phyloP scores from a whole-genome alignment of 2,329 filamentous ascomycete species.

The Seiridium cupressi region DNA sequence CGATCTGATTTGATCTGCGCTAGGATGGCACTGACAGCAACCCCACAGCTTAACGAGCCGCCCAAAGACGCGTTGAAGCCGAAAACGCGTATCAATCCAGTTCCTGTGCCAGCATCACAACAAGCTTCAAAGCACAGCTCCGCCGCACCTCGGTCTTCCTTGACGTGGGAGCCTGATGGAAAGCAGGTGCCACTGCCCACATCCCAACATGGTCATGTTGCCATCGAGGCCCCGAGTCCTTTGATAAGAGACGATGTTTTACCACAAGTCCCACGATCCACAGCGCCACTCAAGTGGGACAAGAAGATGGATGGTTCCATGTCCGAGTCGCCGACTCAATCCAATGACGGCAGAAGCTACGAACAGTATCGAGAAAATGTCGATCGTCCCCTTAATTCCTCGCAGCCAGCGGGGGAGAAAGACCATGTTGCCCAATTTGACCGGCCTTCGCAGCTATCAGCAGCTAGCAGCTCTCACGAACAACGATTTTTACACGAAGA shows the following conservation, averaged over 20 bases:
- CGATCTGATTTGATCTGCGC: neutral
- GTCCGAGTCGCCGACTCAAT: constrained; percentile 55
- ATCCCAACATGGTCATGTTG: neutral
- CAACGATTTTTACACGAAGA: constrained; percentile 39
- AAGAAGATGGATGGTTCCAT: constrained; percentile 36
- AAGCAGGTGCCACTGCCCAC: neutral
- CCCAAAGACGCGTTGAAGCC: constrained; percentile 4
- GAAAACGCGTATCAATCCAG: constrained; percentile 12
- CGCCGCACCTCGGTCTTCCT: constrained; percentile 4
- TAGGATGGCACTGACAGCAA: neutral
- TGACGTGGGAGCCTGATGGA: constrained; percentile 4
- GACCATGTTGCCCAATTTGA: constrained; percentile 14
- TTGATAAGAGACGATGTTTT: constrained; percentile 15
- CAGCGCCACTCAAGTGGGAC: constrained; percentile 33
- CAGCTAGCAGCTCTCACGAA: constrained; percentile 20
- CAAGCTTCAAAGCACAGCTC: constrained; percentile 3
- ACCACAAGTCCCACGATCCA: constrained; percentile 8
- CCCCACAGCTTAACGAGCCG: neutral
- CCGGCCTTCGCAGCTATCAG: constrained; percentile 19
- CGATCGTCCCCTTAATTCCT: constrained; percentile 7
- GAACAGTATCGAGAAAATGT: constrained; percentile 34
- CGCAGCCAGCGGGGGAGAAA: constrained; percentile 22
- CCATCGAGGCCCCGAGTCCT: constrained; percentile 10
- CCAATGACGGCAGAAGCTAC: constrained; percentile 57
- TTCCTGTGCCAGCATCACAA: too few relatives aligned